phyloP scores from a whole-genome alignment of 305 asterid species.

The Fraxinus albicans region DNA sequence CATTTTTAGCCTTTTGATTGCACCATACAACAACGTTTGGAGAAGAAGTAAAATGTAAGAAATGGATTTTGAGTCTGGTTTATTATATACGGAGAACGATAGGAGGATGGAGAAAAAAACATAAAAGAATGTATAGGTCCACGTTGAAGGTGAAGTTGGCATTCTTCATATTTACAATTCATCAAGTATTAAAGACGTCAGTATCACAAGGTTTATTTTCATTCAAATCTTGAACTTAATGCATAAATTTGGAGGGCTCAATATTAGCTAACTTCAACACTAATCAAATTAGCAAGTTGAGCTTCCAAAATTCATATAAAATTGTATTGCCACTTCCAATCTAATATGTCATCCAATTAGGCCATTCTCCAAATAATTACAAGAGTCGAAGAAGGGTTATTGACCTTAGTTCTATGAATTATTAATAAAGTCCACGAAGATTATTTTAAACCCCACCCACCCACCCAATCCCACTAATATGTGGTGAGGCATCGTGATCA shows the following conservation, averaged over 20 bases:
- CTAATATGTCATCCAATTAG: conserved; percentile 23
- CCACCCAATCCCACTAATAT: not conserved
- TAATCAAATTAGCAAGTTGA: not conserved
- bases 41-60: not conserved
- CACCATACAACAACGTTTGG: not conserved
- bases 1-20: not conserved
- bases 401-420: conserved; percentile 1
- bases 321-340: conserved; percentile 12
- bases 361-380: conserved; percentile 8
- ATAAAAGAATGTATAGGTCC: not conserved
- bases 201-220: not conserved
- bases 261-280: not conserved
- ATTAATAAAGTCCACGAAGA: conserved; percentile 1
- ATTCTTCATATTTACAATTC: not conserved
- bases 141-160: not conserved
- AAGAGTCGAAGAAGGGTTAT: conserved; percentile 4
- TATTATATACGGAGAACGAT: not conserved
- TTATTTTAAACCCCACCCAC: not conserved
- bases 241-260: not conserved
- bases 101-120: not conserved
- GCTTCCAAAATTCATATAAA: not conserved
- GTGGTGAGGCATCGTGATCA: not conserved
- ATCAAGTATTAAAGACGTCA: not conserved
- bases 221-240: not conserved
- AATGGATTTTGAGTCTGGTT: not conserved